Percentiles rank a stretch among this genome's conserved stretches.
Evolutionary conservation across 371 early-diverging fungal genomes (phyloP).

Genomic region (Mucor plumbeus): DNA sequence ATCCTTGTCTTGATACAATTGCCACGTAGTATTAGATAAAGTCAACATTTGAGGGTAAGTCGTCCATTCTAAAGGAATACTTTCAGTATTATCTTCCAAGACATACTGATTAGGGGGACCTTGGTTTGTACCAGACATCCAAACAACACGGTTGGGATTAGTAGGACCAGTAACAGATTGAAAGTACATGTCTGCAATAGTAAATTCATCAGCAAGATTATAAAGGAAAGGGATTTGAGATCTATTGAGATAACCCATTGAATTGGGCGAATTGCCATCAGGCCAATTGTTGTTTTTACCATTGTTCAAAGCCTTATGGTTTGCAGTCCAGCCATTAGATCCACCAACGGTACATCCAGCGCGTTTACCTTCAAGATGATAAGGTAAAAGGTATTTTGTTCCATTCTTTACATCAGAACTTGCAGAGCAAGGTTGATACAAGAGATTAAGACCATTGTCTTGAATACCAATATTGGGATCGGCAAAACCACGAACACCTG

Average conservation of each 20-base stretch:
- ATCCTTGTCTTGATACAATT: slow-evolving; percentile 35
- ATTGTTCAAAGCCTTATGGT: slow-evolving; percentile 31
- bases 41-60: slow-evolving; percentile 36
- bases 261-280: slow-evolving; percentile 29
- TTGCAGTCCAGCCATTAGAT: slow-evolving; percentile 21
- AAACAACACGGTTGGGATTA: slow-evolving; percentile 36
- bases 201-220: slow-evolving; percentile 34
- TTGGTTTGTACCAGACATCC: slow-evolving; percentile 35
- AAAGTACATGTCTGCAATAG: slow-evolving; percentile 38
- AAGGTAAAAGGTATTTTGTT: slow-evolving; percentile 33
- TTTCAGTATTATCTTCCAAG: slow-evolving; percentile 34
- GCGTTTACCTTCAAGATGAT: slow-evolving; percentile 27
- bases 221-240: slow-evolving; percentile 34
- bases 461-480: slow-evolving; percentile 37
- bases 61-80: slow-evolving; percentile 20
- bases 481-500: slow-evolving; percentile 27
- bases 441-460: slow-evolving; percentile 30
- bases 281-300: slow-evolving; percentile 38
- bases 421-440: slow-evolving; percentile 29
- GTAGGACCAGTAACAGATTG: slow-evolving; percentile 34
- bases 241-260: slow-evolving; percentile 36
- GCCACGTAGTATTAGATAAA: slow-evolving; percentile 31
- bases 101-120: slow-evolving; percentile 23
- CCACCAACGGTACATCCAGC: slow-evolving; percentile 32
- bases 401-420: slow-evolving; percentile 32